These are phyloP conservation scores for Suillus luteus DNA, from an alignment of 768 basidiomycete species.

Conservation along the genomic window DNA sequence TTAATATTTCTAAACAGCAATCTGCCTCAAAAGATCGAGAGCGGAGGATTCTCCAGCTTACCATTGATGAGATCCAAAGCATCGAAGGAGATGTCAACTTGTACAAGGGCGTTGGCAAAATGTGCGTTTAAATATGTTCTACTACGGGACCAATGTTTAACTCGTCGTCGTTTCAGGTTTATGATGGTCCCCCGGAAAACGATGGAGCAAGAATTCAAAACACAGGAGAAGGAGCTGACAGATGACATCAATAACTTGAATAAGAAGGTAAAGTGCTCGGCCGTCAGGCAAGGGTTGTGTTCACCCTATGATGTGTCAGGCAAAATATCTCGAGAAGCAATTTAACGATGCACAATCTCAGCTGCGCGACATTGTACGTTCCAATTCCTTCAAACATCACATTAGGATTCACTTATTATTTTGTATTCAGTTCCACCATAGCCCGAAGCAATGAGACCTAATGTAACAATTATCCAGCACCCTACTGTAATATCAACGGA, in stretches of 20 bases:
- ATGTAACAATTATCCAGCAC: conserved; percentile 12
- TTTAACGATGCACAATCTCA: conserved; percentile 88
- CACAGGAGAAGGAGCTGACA: conserved; percentile 77
- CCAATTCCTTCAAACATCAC: background rate
- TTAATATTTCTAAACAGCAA: conserved; percentile 76
- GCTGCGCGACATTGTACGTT: conserved; percentile 78
- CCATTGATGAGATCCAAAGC: conserved; percentile 76
- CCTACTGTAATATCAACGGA: background rate
- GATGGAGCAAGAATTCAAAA: conserved; percentile 78
- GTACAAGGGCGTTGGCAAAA: conserved; percentile 96
- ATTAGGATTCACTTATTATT: conserved; percentile 6
- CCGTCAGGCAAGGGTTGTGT: background rate
- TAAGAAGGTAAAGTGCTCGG: conserved; percentile 69
- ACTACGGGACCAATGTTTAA: conserved; percentile 8
- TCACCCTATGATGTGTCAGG: conserved; percentile 41
- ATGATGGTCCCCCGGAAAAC: conserved; percentile 77
- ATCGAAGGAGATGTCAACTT: conserved; percentile 76
- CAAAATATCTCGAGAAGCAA: conserved; percentile 92
- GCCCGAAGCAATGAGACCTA: conserved; percentile 27
- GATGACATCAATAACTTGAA: conserved; percentile 81
- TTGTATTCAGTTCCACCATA: conserved; percentile 32
- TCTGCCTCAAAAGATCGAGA: conserved; percentile 82
- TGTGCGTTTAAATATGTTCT: conserved; percentile 47
- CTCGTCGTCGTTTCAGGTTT: conserved; percentile 59
- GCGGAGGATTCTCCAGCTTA: conserved; percentile 85